Evolutionary conservation across 2,329 filamentous ascomycete genomes (phyloP).

Genomic region (Cladosporium sp.): DNA sequence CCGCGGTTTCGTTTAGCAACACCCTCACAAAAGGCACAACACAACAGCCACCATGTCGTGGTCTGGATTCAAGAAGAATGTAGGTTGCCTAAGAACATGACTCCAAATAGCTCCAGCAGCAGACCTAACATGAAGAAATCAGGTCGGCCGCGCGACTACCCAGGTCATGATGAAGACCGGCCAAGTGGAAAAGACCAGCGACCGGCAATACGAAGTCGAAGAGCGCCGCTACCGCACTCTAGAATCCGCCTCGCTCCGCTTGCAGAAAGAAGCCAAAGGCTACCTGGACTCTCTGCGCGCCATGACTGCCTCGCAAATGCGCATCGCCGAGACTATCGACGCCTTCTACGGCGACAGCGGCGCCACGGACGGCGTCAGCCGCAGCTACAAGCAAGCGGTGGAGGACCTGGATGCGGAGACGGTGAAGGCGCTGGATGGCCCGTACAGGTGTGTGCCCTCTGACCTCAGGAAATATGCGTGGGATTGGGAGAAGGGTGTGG

Average conservation of each 20-base stretch:
- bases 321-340: slow-evolving; percentile 98
- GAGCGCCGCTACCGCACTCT: slow-evolving; percentile 90
- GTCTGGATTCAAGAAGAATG: slow-evolving; percentile 43
- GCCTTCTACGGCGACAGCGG: slow-evolving; percentile 98
- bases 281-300: slow-evolving; percentile 95
- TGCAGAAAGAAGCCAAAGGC: slow-evolving; percentile 97
- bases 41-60: slow-evolving; percentile 61
- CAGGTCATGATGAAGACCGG: slow-evolving; percentile 99
- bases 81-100: slow-evolving; percentile 35
- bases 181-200: slow-evolving; percentile 97
- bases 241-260: slow-evolving; percentile 85
- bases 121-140: slow-evolving; percentile 78
- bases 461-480: slow-evolving; percentile 23
- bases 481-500: slow-evolving; percentile 25
- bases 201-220: slow-evolving; percentile 98
- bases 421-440: slow-evolving; percentile 95
- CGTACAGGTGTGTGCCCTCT: slow-evolving; percentile 66
- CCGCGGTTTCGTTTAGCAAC: slow-evolving; percentile 5
- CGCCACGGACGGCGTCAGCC: slow-evolving; percentile 88
- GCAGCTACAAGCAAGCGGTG: slow-evolving; percentile 97
- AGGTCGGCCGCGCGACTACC: slow-evolving; percentile 97
- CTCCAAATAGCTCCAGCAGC: neutral
- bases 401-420: slow-evolving; percentile 97
- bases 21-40: neutral
- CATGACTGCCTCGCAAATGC: slow-evolving; percentile 99